Evolutionary conservation across 805 yeast genomes (phyloP), one percentile per base, ranked within the genome.

Genomic region (Kazachstania taianensis): DNA sequence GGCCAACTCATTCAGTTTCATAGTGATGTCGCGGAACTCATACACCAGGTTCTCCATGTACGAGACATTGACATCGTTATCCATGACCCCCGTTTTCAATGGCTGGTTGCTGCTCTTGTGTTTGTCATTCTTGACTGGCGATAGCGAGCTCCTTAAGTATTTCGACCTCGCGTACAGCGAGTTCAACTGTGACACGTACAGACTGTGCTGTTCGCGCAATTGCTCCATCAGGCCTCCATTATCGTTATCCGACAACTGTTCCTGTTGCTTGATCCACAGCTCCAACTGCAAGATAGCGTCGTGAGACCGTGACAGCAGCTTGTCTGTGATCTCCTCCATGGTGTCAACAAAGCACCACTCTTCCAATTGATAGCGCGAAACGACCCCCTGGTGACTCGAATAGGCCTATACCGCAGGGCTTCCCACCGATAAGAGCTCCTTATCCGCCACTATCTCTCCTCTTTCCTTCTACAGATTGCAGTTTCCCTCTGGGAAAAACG

Each of bases 281-380:
- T 54, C 61, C 24, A 55, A 37, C 31, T 50, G 59, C 28, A 43
- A 30, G 4, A 55, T 44, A 23, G 59, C 57, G 20, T 55, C 59
- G 33, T 53, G 53, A 1, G 60, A 52, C 23, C 55, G 45, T 7
- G 35, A 38, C 24, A 57, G 35, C 27, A 55, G 38, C 12, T 44
- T 45, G 38, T 49, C 50, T 7, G 59, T 45, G 3, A 55, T 41
- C n/a, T 49, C 48, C 15, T 44, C 48, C 30, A 53, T 31, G 20
- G 9, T n/a, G n/a, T n/a, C n/a, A n/a, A n/a, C n/a, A n/a, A n/a
- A n/a, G 12, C n/a, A 28, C 22, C 37, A 33, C 32, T 19, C 20
- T n/a, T n/a, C n/a, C n/a, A n/a, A n/a, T n/a, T n/a, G n/a, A n/a
- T n/a, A n/a, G n/a, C n/a, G n/a, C n/a, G n/a, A n/a, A n/a, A n/a